These are phyloP conservation scores for Aspergillus intermedius DNA, from an alignment of 2,329 filamentous ascomycete genomes.

Conservation along the genomic window DNA sequence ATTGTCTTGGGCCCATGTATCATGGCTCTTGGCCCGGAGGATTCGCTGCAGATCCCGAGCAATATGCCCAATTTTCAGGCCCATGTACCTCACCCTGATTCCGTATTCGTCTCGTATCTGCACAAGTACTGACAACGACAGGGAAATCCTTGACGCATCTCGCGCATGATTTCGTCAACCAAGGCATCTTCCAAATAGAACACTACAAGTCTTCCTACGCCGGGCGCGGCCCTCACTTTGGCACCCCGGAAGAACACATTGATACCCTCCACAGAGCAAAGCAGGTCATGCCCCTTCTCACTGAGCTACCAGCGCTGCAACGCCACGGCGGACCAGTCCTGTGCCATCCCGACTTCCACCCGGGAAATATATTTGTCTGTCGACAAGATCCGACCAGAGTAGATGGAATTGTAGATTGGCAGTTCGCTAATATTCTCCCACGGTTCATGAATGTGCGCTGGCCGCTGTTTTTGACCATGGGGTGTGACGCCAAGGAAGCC, in stretches of 20 bases:
- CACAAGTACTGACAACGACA: background rate
- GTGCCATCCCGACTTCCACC: slow-evolving; percentile 13
- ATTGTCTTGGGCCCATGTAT: slow-evolving; percentile 13
- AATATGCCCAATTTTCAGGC: slow-evolving; percentile 10
- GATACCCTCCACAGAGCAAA: slow-evolving; percentile 5
- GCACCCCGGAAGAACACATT: slow-evolving; percentile 10
- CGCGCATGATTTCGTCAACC: slow-evolving; percentile 6
- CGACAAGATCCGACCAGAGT: slow-evolving; percentile 13
- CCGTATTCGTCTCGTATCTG: too few relatives aligned
- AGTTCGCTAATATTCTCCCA: slow-evolving; percentile 14
- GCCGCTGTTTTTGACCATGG: slow-evolving; percentile 13
- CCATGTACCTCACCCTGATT: slow-evolving; percentile 8
- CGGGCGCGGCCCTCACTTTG: slow-evolving; percentile 10
- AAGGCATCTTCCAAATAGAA: slow-evolving; percentile 9
- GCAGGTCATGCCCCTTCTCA: slow-evolving; percentile 7
- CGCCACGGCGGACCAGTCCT: slow-evolving; percentile 10
- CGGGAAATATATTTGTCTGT: slow-evolving; percentile 18
- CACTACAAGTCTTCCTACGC: slow-evolving; percentile 8
- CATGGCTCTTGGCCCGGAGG: slow-evolving; percentile 12
- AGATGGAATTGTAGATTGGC: slow-evolving; percentile 16
- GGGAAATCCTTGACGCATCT: slow-evolving; percentile 9
- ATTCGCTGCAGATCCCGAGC: slow-evolving; percentile 7
- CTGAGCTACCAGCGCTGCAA: slow-evolving; percentile 1
- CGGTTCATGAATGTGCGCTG: slow-evolving; percentile 14
- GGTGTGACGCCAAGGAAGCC: slow-evolving; percentile 10